Evolutionary conservation across 2,329 filamentous ascomycete species (phyloP), one percentile per base, ranked within the genome.

Genomic region (Cyanodermella asteris): DNA sequence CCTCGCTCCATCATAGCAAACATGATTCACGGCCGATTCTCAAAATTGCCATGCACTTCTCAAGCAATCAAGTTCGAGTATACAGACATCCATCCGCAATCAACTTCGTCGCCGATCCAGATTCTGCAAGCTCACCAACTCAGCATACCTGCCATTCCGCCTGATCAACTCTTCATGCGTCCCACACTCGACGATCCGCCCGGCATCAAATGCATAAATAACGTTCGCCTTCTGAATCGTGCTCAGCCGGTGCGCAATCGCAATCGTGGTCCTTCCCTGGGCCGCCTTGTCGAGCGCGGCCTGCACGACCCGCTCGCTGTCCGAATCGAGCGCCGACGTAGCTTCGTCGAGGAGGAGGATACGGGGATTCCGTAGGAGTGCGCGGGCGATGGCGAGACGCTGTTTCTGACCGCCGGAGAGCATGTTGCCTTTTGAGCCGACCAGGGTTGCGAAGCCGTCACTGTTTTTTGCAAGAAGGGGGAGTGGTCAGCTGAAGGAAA

Each of bases 291-390:
- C 41, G 22, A 47, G 29, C 2, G 44, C 44, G 17, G 32, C 34
- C 23, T 44, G 41, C 10, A 47, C 43, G 8, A 45, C 26, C 6
- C 34, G 33, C 25, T 51, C 47, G 6, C 42, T 46, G 26, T 47
- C 36, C 2, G 47, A 46, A 33, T 53, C 47, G 6, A 51, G 34
- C 4, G 45, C 47, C 11, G 41, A 45, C 3, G 51, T 55, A 1
- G 51, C 51, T 34, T 56, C 52, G 26, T 56, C 51, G 2, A 56
- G 39, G 5, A 55, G 28, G 3, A 56, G 34, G 16, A 52, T 39
- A 4, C 39, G 39, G 0, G 48, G 43, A n/a, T 47, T 40, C 7
- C 47, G 44, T 8, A 55, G 36, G 12, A 56, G 34, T 4, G 49
- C 50, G 8, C 51, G 34, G 5, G 52, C 51, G 27, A 55, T 50